A percentile compares a stretch with the other conserved stretches of the same genome.
phyloP scores from a whole-genome alignment of 2,329 filamentous ascomycete genomes.

The Microascus cirrosus region DNA sequence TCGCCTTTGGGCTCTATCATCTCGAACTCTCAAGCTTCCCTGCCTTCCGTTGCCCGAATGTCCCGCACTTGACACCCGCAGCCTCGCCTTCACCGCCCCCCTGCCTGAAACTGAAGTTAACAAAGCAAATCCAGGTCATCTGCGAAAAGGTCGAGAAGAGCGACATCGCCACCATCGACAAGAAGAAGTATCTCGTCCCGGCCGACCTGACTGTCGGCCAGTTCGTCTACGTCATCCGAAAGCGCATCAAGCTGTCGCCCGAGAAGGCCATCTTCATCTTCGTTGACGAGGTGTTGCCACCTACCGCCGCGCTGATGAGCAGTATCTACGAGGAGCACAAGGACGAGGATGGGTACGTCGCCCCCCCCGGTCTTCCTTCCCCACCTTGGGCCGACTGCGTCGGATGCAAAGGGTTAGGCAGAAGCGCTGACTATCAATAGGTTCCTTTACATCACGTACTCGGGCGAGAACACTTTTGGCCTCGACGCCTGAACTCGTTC shows the following conservation, averaged over 20 bases:
- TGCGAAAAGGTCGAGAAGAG: conserved; percentile 99
- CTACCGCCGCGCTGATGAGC: conserved; percentile 96
- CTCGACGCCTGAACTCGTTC: neutral
- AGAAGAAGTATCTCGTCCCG: conserved; percentile 99
- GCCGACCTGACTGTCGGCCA: conserved; percentile 96
- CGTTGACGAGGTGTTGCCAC: conserved; percentile 94
- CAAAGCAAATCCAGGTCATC: conserved; percentile 58
- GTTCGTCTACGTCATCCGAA: conserved; percentile 99
- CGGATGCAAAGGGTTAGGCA: neutral
- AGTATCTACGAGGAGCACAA: conserved; percentile 99
- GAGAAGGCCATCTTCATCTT: conserved; percentile 99
- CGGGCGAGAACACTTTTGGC: conserved; percentile 98
- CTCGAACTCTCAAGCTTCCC: no score
- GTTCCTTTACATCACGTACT: conserved; percentile 99
- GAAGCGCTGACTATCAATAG: conserved; percentile 25
- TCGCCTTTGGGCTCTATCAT: neutral
- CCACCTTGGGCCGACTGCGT: neutral
- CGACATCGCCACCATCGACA: conserved; percentile 98
- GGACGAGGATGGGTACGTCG: conserved; percentile 55
- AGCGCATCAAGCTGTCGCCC: conserved; percentile 98
- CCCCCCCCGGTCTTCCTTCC: neutral
- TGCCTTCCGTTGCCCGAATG: neutral
- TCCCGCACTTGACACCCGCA: neutral
- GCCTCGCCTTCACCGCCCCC: neutral
- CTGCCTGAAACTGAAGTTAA: neutral